Base-by-base conservation (phyloP, 23 red algal species). In the Gracilariopsis chorda region DNA sequence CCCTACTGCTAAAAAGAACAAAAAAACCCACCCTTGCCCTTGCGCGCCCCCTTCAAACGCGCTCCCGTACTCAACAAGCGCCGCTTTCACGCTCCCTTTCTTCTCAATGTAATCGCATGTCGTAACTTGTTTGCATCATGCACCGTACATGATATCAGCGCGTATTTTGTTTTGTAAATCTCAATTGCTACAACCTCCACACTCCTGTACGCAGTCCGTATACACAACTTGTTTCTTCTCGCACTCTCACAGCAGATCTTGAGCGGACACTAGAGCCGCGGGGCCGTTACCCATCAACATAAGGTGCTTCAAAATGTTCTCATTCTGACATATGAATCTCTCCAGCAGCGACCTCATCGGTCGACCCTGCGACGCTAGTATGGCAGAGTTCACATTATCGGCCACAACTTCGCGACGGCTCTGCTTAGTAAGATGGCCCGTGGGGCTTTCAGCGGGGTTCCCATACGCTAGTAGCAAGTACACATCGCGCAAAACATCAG, bases 381-480 rank as follows among this genome's bases (percentile, higher is more conserved):
- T 88, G 0, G 94, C 87, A 35, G 79, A 80, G 72, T 92, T 84
- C 42, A 96, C 79, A n/a, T 65, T 51, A 78, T 88, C 80, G 29
- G 94, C 94, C 48, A 96, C 94, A 8, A 49, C 44, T 77, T 92
- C 94, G 2, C 94, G 88, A 19, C 86, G 76, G 30, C 65, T 84
- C 27, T 83, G 70, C 51, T 92, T 75, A 23, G 90, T 84, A 7
- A 96, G 61, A 47, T 92, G 41, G 61, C 83, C 77, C 21, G 69
- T 81, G 24, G 94, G 89, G 44, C 83, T 80, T 52, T 75, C 70
- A 6, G 85, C 59, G 4, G 94, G 94, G 41, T 96, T 83, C 51
- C 84, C 72, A 36, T 93, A 96, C 10, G 94, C 94, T 19, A 96
- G 70, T 25, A 96, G 68, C 28, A 85, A 53, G 28, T 90, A 87